Percentiles rank a stretch among this genome's conserved stretches.
These are phyloP conservation scores for Erigeron canadensis DNA, from an alignment of 129 eudicot species.

Conservation along the genomic window DNA sequence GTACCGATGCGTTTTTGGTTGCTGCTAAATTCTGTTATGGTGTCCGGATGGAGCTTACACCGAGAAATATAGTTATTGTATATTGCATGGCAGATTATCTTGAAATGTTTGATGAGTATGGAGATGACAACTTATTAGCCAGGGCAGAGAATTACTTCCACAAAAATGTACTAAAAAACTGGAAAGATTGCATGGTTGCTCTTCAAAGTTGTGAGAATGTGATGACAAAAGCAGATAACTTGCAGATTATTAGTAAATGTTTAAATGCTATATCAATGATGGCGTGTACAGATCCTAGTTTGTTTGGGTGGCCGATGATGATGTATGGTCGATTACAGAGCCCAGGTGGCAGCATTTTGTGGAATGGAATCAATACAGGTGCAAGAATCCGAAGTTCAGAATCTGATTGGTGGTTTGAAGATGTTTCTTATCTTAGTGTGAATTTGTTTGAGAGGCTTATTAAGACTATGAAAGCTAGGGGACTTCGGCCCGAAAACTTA, in stretches of 20 bases:
- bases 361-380: slow-evolving; percentile 98
- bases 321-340: slow-evolving; percentile 95
- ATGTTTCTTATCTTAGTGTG: slow-evolving; percentile 71
- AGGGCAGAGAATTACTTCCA: slow-evolving; percentile 67
- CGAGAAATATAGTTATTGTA: slow-evolving; percentile 60
- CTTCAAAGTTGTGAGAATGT: slow-evolving; percentile 77
- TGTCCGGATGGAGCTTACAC: slow-evolving; percentile 56
- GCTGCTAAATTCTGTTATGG: slow-evolving; percentile 79
- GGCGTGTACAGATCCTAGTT: slow-evolving; percentile 88
- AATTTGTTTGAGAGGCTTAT: slow-evolving; percentile 72
- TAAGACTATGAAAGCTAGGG: slow-evolving; percentile 60
- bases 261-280: slow-evolving; percentile 64
- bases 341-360: slow-evolving; percentile 95
- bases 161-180: slow-evolving; percentile 54
- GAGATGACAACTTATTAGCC: slow-evolving; percentile 70
- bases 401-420: slow-evolving; percentile 98
- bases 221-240: slow-evolving; percentile 58
- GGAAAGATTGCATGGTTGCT: slow-evolving; percentile 89
- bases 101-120: slow-evolving; percentile 77
- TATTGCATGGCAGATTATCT: slow-evolving; percentile 83
- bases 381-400: slow-evolving; percentile 76
- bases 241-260: slow-evolving; percentile 60
- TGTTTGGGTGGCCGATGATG: slow-evolving; percentile 98
- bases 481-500: slow-evolving; percentile 73
- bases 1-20: slow-evolving; percentile 51